Conservation (phyloP, 202 grass and related monocot species). For the Brachypodium distachyon region DNA sequence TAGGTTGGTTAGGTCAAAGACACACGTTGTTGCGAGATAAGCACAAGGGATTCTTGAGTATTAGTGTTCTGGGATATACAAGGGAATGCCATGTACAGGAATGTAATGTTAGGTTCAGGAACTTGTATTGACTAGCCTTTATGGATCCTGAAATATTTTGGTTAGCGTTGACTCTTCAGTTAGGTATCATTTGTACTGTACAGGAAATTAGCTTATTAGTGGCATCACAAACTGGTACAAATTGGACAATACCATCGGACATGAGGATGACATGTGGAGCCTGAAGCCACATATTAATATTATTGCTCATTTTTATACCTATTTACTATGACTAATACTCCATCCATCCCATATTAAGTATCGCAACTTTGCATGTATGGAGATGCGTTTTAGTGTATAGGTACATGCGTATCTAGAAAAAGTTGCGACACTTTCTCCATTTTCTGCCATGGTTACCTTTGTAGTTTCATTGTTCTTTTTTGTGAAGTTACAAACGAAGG, state of each 20-base stretch:
- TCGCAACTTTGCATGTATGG: no score
- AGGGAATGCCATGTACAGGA: not conserved
- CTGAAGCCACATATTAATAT: no score
- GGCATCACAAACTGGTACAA: not conserved
- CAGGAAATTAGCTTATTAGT: not conserved
- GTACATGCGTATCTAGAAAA: no score
- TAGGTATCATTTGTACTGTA: not conserved
- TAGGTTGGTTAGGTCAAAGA: not conserved
- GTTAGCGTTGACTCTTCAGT: not conserved
- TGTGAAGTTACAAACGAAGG: not conserved
- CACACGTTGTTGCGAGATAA: not conserved
- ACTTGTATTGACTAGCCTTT: not conserved
- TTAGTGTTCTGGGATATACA: not conserved
- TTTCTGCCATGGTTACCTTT: not conserved
- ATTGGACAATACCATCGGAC: not conserved
- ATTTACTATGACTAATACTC: not conserved
- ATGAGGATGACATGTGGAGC: no score
- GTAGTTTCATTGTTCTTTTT: constrained; percentile 1
- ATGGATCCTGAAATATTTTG: not conserved
- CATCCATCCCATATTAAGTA: no score
- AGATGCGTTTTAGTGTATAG: no score
- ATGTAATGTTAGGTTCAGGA: no score
- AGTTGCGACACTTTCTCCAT: no score
- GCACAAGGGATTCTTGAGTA: not conserved
- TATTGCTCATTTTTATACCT: not conserved